Evolutionary conservation across 164 flowering plant genomes (phyloP).

Genomic region (Chimonanthus praecox): DNA sequence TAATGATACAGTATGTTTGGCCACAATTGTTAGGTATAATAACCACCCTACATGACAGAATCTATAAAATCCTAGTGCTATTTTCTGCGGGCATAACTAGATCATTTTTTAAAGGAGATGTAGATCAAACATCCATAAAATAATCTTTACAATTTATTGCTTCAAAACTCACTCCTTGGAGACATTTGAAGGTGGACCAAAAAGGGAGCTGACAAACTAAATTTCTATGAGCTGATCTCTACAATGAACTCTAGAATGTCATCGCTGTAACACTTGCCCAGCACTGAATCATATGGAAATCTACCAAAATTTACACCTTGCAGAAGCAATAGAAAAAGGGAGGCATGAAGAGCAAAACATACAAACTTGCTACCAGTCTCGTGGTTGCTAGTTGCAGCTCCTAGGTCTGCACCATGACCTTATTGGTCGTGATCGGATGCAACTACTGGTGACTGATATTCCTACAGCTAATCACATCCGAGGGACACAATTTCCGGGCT

Average conservation of each 20-base stretch:
- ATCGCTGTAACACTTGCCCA: neutral
- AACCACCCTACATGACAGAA: neutral
- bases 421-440: slow-evolving; percentile 4
- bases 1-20: neutral
- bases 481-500: neutral
- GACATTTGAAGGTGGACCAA: neutral
- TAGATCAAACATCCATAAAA: neutral
- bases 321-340: neutral
- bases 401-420: neutral
- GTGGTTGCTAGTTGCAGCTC: neutral
- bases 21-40: neutral
- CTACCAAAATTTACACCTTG: slow-evolving; percentile 18
- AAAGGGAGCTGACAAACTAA: neutral
- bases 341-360: neutral
- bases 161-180: neutral
- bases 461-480: neutral
- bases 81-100: too few relatives aligned
- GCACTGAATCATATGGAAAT: slow-evolving; percentile 1
- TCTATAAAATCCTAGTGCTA: too few relatives aligned
- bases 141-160: neutral
- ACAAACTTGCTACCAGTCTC: neutral
- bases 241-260: neutral
- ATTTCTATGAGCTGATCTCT: neutral
- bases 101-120: neutral
- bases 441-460: too few relatives aligned